A percentile compares a stretch with the other conserved stretches of the same genome.
phyloP scores from a whole-genome alignment of 257 asterid species.

The Forsythia viridissima region DNA sequence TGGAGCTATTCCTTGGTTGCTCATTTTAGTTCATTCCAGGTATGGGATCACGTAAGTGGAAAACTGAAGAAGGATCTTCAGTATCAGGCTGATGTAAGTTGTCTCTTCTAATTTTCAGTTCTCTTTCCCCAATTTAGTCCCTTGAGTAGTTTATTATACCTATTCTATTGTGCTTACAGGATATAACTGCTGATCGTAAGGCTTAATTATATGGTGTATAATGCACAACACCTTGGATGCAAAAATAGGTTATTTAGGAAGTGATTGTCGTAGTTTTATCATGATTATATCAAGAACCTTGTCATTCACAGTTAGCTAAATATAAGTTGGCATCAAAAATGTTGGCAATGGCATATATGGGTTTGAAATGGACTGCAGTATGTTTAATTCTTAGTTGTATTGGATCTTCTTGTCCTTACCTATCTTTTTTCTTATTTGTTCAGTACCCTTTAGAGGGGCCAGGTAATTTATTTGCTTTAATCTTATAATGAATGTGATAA shows the following conservation, averaged over 20 bases:
- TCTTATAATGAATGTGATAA: neutral
- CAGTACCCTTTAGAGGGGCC: neutral
- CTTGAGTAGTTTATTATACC: constrained; percentile 1
- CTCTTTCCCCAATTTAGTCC: neutral
- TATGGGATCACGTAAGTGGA: constrained; percentile 97
- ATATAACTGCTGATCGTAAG: neutral
- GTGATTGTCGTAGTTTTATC: neutral
- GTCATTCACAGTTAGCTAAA: neutral
- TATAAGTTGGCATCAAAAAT: neutral
- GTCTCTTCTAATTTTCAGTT: neutral
- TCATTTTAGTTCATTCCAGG: constrained; percentile 51
- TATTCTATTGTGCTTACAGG: constrained; percentile 5
- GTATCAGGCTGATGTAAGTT: constrained; percentile 96
- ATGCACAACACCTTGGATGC: neutral
- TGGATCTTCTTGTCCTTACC: neutral
- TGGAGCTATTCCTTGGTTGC: constrained; percentile 22
- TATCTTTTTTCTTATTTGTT: neutral
- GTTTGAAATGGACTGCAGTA: neutral
- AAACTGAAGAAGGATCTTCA: constrained; percentile 97
- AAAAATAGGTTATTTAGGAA: neutral
- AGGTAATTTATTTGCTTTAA: neutral
- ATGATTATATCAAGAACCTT: neutral
- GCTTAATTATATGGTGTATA: neutral
- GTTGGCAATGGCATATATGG: neutral
- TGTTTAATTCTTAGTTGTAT: neutral